A percentile compares a stretch with the other conserved stretches of the same genome.
Conservation (phyloP, 495 filamentous ascomycete species). For the Copromyces sp. region DNA sequence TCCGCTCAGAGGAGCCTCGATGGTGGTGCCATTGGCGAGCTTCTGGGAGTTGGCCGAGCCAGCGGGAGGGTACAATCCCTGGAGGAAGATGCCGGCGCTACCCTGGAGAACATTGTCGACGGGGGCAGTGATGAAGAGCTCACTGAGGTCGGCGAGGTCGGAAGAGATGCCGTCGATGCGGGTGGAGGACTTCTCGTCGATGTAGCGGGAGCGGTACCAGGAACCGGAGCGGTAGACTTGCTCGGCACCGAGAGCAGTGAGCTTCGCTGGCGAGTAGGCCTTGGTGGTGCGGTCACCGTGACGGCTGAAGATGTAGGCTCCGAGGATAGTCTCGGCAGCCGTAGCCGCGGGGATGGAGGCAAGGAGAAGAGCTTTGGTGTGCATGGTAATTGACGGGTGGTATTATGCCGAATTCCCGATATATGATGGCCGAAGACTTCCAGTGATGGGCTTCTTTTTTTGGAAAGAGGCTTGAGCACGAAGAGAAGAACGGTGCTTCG, state of each 20-base stretch:
- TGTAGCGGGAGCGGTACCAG: slow-evolving; percentile 51
- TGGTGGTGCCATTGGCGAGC: slow-evolving; percentile 50
- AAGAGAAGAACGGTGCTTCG: background rate
- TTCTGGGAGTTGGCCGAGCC: slow-evolving; percentile 35
- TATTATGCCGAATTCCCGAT: background rate
- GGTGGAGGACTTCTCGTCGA: slow-evolving; percentile 30
- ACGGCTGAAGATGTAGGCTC: slow-evolving; percentile 59
- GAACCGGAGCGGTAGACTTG: slow-evolving; percentile 52
- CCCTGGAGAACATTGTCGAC: slow-evolving; percentile 53
- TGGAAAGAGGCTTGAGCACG: background rate
- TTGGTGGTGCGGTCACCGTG: slow-evolving; percentile 68
- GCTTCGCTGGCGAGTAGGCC: slow-evolving; percentile 34
- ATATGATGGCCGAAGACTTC: background rate
- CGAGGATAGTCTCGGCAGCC: slow-evolving; percentile 51
- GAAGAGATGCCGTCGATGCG: slow-evolving; percentile 35
- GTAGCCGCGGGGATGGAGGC: slow-evolving; percentile 25
- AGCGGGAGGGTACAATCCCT: slow-evolving; percentile 71
- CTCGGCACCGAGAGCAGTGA: slow-evolving; percentile 62
- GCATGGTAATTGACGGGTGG: slow-evolving; percentile 1
- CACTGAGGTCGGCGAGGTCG: slow-evolving; percentile 47
- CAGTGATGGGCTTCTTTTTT: background rate
- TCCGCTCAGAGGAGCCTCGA: slow-evolving; percentile 52
- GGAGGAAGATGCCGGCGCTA: slow-evolving; percentile 66
- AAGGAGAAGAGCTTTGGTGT: slow-evolving; percentile 13
- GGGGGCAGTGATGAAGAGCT: slow-evolving; percentile 52